These are phyloP conservation scores for Blastocystis sp. DNA, from an alignment of 352 stramenopile genomes.

Conservation along the genomic window DNA sequence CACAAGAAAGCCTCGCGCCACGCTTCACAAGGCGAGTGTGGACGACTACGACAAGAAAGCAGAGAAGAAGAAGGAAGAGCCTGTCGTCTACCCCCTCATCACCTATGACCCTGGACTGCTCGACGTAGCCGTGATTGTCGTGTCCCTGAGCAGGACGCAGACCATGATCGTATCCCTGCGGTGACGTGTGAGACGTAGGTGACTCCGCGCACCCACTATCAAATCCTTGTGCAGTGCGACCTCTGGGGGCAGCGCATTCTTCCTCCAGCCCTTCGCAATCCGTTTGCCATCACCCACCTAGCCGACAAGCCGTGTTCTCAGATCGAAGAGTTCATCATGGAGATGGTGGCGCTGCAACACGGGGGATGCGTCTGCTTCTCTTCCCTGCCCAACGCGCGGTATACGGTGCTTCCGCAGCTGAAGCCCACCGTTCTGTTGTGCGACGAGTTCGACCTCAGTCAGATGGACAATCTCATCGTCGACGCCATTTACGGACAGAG, in stretches of 20 bases:
- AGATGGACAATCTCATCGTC: constrained; percentile 1
- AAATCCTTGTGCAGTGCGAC: constrained; percentile 29
- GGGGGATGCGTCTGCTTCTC: background rate
- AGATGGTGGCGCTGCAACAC: constrained; percentile 15
- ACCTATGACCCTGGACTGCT: constrained; percentile 48
- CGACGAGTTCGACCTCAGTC: background rate
- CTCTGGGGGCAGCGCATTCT: constrained; percentile 48
- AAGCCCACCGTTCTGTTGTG: background rate
- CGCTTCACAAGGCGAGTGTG: constrained; percentile 46
- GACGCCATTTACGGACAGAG: background rate
- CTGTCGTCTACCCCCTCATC: constrained; percentile 32
- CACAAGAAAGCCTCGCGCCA: background rate
- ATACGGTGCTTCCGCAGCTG: background rate
- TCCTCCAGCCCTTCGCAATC: background rate
- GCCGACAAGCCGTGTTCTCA: background rate
- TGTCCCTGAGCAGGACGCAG: background rate
- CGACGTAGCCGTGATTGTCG: constrained; percentile 13
- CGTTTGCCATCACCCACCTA: background rate
- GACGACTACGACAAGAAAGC: constrained; percentile 50
- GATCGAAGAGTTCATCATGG: constrained; percentile 29
- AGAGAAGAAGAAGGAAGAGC: background rate
- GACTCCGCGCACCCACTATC: background rate
- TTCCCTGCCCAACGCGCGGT: background rate
- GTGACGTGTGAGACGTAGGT: background rate
- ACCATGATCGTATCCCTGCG: background rate